phyloP scores from a whole-genome alignment of 1,139 yeast genomes.

The Nakaseomyces bracarensis region DNA sequence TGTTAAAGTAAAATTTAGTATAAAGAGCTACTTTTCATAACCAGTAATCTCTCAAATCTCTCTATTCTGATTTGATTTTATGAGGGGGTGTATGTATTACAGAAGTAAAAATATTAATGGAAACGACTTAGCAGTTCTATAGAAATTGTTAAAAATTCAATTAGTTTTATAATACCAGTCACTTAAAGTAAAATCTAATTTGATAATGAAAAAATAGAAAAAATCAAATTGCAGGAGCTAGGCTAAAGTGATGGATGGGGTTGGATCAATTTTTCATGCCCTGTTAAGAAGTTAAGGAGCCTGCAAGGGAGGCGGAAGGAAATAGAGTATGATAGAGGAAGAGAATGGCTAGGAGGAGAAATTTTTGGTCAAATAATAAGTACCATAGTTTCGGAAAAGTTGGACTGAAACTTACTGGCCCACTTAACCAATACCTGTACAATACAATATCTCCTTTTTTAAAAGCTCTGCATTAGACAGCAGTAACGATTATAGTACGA shows the following conservation, averaged over 20 bases:
- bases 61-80: background rate
- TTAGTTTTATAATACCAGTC: background rate
- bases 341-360: background rate
- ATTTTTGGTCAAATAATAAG: background rate
- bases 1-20: background rate
- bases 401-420: background rate
- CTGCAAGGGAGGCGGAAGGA: background rate
- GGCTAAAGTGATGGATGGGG: conserved; percentile 4
- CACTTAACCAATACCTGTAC: background rate
- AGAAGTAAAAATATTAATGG: too few species aligned
- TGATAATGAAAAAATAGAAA: conserved; percentile 1
- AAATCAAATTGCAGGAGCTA: background rate
- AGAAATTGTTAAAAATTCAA: too few species aligned
- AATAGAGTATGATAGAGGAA: background rate
- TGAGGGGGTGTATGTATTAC: too few species aligned
- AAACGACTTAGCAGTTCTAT: too few species aligned
- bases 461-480: too few species aligned
- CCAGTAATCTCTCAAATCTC: background rate
- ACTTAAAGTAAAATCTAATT: background rate
- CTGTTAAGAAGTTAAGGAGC: background rate
- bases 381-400: background rate
- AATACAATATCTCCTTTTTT: conserved; percentile 1
- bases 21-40: background rate
- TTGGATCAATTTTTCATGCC: background rate
- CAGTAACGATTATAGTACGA: too few species aligned